These are phyloP conservation scores for Benincasa hispida DNA, from an alignment of 306 rosid species.

Conservation along the genomic window DNA sequence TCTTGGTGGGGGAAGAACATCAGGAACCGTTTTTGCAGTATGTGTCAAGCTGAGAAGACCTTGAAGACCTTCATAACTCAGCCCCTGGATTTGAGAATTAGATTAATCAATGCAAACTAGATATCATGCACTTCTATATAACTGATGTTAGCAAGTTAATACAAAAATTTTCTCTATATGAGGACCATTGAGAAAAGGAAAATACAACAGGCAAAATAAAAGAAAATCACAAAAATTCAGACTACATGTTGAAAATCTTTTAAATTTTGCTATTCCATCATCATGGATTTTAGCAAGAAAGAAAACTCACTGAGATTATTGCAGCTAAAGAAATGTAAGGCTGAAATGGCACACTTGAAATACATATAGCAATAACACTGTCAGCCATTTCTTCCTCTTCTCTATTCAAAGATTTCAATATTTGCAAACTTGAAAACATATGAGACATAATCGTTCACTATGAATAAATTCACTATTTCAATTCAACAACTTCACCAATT, in stretches of 20 bases:
- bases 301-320: slow-evolving; percentile 40
- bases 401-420: slow-evolving; percentile 41
- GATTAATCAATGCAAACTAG: slow-evolving; percentile 9
- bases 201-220: background rate
- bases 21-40: slow-evolving; percentile 43
- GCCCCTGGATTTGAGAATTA: slow-evolving; percentile 28
- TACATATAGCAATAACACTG: slow-evolving; percentile 52
- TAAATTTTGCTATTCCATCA: background rate
- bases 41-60: slow-evolving; percentile 56
- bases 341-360: slow-evolving; percentile 42
- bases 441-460: background rate
- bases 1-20: slow-evolving; percentile 38
- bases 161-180: background rate
- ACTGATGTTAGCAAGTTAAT: background rate
- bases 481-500: background rate
- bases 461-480: background rate
- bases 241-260: background rate
- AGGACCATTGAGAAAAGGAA: background rate
- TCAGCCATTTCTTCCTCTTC: slow-evolving; percentile 41
- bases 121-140: background rate
- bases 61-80: slow-evolving; percentile 49
- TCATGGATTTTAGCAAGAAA: background rate
- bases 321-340: slow-evolving; percentile 41
- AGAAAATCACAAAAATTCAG: background rate
- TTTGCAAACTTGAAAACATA: slow-evolving; percentile 42